Conservation (phyloP, 192 early-diverging fungal species). For the Umbelopsis sp. region DNA sequence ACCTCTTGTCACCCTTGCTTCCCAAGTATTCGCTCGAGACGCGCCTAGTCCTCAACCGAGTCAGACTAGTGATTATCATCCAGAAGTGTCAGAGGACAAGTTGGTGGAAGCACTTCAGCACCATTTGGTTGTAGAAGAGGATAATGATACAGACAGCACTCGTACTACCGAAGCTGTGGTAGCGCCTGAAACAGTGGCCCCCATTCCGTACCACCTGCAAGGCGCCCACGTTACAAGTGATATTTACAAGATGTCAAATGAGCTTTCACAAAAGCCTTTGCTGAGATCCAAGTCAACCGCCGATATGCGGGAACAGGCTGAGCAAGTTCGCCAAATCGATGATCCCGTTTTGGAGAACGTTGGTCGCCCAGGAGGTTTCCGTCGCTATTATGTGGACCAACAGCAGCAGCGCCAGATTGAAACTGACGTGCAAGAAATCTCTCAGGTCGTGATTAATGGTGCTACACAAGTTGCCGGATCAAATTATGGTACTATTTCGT, state of each 20-base stretch:
- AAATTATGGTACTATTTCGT: not conserved
- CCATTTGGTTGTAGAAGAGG: not conserved
- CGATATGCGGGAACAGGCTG: constrained; percentile 14
- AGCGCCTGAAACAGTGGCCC: constrained; percentile 1
- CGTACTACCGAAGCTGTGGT: not conserved
- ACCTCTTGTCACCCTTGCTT: not conserved
- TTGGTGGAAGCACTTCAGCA: not conserved
- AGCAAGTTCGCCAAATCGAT: not conserved
- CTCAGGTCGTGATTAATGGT: not conserved
- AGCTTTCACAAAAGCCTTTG: constrained; percentile 22
- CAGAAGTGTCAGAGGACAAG: constrained; percentile 8
- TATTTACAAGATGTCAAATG: constrained; percentile 40
- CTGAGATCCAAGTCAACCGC: not conserved
- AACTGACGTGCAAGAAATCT: not conserved
- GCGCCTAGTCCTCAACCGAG: not conserved
- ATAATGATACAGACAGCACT: not conserved
- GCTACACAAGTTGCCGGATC: not conserved
- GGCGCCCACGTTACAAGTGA: constrained; percentile 41
- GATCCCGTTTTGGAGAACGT: constrained; percentile 46
- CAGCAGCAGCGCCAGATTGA: constrained; percentile 23
- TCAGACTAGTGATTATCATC: not conserved
- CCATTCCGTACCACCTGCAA: constrained; percentile 38
- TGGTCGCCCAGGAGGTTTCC: constrained; percentile 73
- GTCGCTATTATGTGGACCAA: constrained; percentile 72
- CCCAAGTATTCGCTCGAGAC: not conserved